phyloP scores from a whole-genome alignment of 2,329 filamentous ascomycete species.

The Trichoderma guizhouense region DNA sequence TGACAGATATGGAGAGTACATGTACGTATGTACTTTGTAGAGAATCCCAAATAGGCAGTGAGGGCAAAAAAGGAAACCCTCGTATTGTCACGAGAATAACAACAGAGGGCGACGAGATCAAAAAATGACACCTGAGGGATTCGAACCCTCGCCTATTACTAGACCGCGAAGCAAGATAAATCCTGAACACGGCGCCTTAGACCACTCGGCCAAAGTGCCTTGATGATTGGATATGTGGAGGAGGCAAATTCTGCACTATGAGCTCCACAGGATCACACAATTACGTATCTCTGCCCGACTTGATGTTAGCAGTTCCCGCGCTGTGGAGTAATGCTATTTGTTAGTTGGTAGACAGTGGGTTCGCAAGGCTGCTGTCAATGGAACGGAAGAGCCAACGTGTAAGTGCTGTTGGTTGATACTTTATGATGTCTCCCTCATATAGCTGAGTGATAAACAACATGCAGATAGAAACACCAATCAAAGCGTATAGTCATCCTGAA shows the following conservation, averaged over 20 bases:
- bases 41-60: neutral
- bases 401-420: neutral
- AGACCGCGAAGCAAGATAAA: slow-evolving; percentile 24
- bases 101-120: neutral
- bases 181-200: slow-evolving; percentile 26
- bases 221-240: neutral
- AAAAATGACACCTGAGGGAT: slow-evolving; percentile 30
- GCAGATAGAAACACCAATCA: neutral
- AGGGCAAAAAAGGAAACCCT: neutral
- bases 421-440: neutral
- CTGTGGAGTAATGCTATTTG: neutral
- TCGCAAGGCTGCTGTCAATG: neutral
- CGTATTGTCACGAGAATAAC: neutral
- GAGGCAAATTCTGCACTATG: neutral
- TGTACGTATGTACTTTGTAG: neutral
- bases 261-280: neutral
- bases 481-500: too few relatives aligned
- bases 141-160: slow-evolving; percentile 33
- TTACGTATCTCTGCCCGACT: neutral
- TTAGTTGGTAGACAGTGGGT: neutral
- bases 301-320: neutral
- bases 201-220: slow-evolving; percentile 30
- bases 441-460: neutral
- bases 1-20: neutral
- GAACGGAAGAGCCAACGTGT: neutral